Percentiles rank a stretch among this genome's conserved stretches.
Conservation (phyloP, 2,329 filamentous ascomycete species). For the Aspergillus eucalypticola region DNA sequence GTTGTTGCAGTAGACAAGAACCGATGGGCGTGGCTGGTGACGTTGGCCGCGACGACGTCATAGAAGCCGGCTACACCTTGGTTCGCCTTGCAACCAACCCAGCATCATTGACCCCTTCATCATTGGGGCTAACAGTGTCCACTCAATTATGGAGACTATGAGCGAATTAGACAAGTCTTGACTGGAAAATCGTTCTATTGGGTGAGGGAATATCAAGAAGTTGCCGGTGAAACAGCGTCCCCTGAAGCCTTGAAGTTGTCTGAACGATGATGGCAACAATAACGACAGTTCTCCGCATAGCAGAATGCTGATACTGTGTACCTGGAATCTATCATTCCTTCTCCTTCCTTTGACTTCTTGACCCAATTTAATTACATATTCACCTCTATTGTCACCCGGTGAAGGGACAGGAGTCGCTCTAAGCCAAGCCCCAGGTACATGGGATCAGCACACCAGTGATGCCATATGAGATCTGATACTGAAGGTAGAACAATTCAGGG, state of each 20-base stretch:
- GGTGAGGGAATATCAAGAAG: background rate
- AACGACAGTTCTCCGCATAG: background rate
- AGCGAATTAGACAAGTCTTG: background rate
- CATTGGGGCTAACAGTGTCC: conserved; percentile 1
- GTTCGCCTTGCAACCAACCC: conserved; percentile 1
- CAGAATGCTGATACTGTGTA: background rate
- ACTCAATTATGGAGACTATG: background rate
- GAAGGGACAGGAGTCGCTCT: background rate
- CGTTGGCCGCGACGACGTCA: conserved; percentile 5
- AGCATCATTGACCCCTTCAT: background rate
- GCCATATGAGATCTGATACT: background rate
- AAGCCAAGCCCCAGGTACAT: background rate
- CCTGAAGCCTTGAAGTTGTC: background rate
- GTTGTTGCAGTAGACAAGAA: background rate
- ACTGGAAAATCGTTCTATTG: background rate
- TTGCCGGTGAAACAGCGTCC: background rate
- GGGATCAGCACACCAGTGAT: background rate
- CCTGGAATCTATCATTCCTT: background rate
- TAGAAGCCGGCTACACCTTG: conserved; percentile 2
- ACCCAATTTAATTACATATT: background rate
- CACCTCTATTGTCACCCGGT: background rate
- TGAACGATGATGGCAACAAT: background rate
- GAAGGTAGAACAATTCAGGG: background rate
- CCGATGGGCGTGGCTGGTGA: conserved; percentile 8
- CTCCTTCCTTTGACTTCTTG: background rate